Evolutionary conservation across 208 protist species (phyloP), one percentile per base, ranked within the genome.

Genomic region (Trypanosoma platydactyli): DNA sequence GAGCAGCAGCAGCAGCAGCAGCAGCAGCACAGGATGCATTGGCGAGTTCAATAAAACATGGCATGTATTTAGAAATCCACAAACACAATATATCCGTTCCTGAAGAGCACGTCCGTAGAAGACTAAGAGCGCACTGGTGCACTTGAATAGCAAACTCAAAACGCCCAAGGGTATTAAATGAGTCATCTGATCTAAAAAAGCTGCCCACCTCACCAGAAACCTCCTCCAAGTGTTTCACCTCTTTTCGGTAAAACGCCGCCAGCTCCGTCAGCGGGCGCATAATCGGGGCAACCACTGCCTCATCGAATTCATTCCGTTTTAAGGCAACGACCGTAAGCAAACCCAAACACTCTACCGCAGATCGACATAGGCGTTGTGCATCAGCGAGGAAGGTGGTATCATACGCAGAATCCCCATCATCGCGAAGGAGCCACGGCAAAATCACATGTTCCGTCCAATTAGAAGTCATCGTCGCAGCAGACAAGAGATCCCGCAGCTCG

Each of bases 21-120:
- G 33, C 33, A 38, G 33, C 33, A 38, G 33, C 33, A 38, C 50
- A 66, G 1, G 73, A 67, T 12, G 82, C 76, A 46, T 91, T 91
- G 30, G 77, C 69, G n/a, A 86, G 38, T 27, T 88, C 85, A 44
- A 88, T 77, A 9, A 91, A 68, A 5, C 15, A 42, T 24, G 71
- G 80, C 45, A 84, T 73, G 42, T 62, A 87, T 7, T 48, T 30
- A 5, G 22, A 25, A 61, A 83, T 81, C 79, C 79, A 90, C 38
- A 45, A 15, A 46, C 73, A 48, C 6, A 79, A 1, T 9, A 66
- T 44, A 29, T 58, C 56, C 48, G 22, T 70, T 13, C 67, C 27
- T 44, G 45, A 18, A 57, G 59, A 27, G 33, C 60, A 44, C 64
- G 64, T 12, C 1, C 73, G 58, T 35, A 71, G 13, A 29, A 65